Evolutionary conservation across 2,329 filamentous ascomycete genomes (phyloP).

Genomic region (Ophiocordyceps camponoti-floridani): DNA sequence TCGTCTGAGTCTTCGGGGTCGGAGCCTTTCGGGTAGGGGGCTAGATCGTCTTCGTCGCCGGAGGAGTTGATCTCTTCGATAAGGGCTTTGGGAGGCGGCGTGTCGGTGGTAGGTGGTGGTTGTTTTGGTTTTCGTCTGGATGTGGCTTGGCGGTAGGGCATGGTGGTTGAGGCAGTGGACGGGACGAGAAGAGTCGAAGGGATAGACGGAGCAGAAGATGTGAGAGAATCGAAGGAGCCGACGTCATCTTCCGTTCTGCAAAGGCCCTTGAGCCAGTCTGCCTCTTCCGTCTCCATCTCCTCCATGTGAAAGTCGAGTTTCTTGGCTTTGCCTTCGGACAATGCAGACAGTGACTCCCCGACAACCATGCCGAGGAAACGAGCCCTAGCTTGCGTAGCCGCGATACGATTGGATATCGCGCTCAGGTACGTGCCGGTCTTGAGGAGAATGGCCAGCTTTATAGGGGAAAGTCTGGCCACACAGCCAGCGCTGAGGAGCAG

Average conservation of each 20-base stretch:
- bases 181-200: neutral
- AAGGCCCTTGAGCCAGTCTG: slow-evolving; percentile 55
- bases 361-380: slow-evolving; percentile 80
- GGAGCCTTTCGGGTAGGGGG: slow-evolving; percentile 69
- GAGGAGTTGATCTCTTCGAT: slow-evolving; percentile 49
- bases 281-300: slow-evolving; percentile 56
- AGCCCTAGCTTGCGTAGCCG: slow-evolving; percentile 54
- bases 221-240: slow-evolving; percentile 37
- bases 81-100: slow-evolving; percentile 24
- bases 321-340: slow-evolving; percentile 51
- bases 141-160: slow-evolving; percentile 6
- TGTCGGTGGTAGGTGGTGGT: slow-evolving; percentile 10
- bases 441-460: slow-evolving; percentile 49
- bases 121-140: slow-evolving; percentile 9
- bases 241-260: slow-evolving; percentile 41
- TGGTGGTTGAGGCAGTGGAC: slow-evolving; percentile 1
- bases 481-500: slow-evolving; percentile 65
- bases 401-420: slow-evolving; percentile 70
- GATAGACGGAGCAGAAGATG: slow-evolving; percentile 6
- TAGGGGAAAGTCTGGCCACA: slow-evolving; percentile 45
- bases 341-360: slow-evolving; percentile 49
- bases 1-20: slow-evolving; percentile 87
- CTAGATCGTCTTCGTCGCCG: slow-evolving; percentile 46
- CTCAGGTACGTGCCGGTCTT: slow-evolving; percentile 58
- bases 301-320: slow-evolving; percentile 72